Conservation (phyloP, 495 filamentous ascomycete genomes). For the Haplographium delicatum region DNA sequence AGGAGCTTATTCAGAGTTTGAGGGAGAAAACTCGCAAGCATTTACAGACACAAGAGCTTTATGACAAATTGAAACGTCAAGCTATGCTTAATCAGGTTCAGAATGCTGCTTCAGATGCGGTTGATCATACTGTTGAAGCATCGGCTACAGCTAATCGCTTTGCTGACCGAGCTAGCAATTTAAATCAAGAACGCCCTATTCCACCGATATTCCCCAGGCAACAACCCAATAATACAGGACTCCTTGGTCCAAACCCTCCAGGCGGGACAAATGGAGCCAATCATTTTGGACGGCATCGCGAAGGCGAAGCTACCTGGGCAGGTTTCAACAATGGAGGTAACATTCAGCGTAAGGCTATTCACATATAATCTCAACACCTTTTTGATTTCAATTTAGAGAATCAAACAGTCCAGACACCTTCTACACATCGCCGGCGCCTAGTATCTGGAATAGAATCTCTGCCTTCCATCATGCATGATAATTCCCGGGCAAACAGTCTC, state of each 20-base stretch:
- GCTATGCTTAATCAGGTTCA: conserved; percentile 65
- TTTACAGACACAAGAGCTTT: conserved; percentile 76
- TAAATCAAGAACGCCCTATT: conserved; percentile 7
- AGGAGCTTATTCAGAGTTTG: conserved; percentile 64
- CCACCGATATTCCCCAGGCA: conserved; percentile 9
- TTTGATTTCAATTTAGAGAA: conserved; percentile 11
- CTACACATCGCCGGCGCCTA: conserved; percentile 20
- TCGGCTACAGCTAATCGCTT: conserved; percentile 15
- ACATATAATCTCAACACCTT: background rate
- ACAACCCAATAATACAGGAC: conserved; percentile 2
- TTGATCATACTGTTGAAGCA: conserved; percentile 48
- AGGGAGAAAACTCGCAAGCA: conserved; percentile 71
- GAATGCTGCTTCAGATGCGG: conserved; percentile 63
- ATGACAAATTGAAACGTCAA: conserved; percentile 73
- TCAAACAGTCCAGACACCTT: conserved; percentile 18
- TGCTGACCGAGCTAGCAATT: conserved; percentile 19
- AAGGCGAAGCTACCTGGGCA: conserved; percentile 12
- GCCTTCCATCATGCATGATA: conserved; percentile 13
- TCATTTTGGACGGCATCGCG: background rate
- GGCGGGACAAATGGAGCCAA: background rate
- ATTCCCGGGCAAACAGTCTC: conserved; percentile 9
- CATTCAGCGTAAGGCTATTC: conserved; percentile 5
- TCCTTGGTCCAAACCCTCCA: background rate
- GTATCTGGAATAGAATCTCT: background rate
- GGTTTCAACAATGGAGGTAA: conserved; percentile 18